These are phyloP conservation scores for Botrytis hyacinthi DNA, from an alignment of 2,329 filamentous ascomycete species.

Conservation along the genomic window DNA sequence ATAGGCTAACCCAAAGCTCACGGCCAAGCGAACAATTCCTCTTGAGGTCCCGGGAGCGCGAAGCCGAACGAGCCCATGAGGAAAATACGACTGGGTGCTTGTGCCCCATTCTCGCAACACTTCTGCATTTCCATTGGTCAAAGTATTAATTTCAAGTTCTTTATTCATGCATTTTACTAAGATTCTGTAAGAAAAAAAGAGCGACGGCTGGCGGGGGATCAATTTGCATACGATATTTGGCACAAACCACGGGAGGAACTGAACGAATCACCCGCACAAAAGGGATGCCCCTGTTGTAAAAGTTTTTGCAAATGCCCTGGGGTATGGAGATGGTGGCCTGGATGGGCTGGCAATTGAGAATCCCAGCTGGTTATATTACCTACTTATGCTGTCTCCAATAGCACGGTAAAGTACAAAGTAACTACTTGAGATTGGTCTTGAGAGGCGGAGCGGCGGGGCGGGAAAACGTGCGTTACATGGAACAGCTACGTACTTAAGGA, in stretches of 20 bases:
- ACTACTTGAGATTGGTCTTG: neutral
- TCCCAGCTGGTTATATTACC: neutral
- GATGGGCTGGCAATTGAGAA: slow-evolving; percentile 5
- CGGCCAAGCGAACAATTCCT: neutral
- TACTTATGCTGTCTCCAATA: neutral
- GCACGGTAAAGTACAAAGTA: neutral
- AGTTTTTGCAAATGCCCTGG: neutral
- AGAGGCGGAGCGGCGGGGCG: neutral
- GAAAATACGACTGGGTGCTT: neutral
- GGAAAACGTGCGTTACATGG: neutral
- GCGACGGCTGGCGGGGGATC: slow-evolving; percentile 4
- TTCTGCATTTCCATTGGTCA: neutral
- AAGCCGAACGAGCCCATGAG: neutral
- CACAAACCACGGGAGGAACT: slow-evolving; percentile 15
- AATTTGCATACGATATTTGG: slow-evolving; percentile 11
- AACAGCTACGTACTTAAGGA: neutral
- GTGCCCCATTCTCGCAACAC: neutral
- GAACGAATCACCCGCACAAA: neutral
- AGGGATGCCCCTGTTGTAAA: neutral
- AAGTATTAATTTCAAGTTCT: slow-evolving; percentile 5
- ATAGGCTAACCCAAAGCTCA: neutral
- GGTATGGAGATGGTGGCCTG: neutral
- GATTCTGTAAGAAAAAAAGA: neutral
- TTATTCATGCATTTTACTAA: neutral
- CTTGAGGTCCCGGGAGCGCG: neutral